A percentile compares a stretch with the other conserved stretches of the same genome.
phyloP scores from a whole-genome alignment of 305 asterid species.

The Fraxinus baroniana region DNA sequence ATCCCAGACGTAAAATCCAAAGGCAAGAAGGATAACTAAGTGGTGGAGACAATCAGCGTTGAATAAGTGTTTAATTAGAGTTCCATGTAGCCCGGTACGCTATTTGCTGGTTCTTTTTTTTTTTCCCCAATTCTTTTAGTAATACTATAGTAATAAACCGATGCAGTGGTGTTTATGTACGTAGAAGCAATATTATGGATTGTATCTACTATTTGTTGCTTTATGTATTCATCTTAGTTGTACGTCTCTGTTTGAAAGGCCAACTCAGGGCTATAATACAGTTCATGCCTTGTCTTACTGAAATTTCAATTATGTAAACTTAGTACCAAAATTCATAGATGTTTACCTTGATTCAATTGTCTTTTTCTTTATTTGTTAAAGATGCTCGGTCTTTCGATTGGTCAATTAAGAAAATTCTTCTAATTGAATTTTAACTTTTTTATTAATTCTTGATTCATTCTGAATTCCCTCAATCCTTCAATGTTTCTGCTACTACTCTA shows the following conservation, averaged over 20 bases:
- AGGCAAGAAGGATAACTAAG: constrained; percentile 17
- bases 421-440: background rate
- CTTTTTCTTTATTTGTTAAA: background rate
- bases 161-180: background rate
- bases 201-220: background rate
- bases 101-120: background rate
- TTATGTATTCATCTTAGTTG: background rate
- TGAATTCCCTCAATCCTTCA: background rate
- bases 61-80: background rate
- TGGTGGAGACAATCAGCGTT: background rate
- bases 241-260: background rate
- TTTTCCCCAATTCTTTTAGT: background rate
- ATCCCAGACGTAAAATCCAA: constrained; percentile 47
- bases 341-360: too few species aligned
- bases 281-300: background rate
- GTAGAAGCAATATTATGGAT: background rate
- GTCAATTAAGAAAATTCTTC: background rate
- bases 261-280: background rate
- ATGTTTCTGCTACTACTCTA: background rate
- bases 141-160: background rate
- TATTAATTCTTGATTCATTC: too few species aligned
- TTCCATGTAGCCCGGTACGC: background rate
- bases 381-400: background rate
- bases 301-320: background rate
- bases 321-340: too few species aligned